These are phyloP conservation scores for Calonectria hongkongensis DNA, from an alignment of 2,329 filamentous ascomycete species.

Conservation along the genomic window DNA sequence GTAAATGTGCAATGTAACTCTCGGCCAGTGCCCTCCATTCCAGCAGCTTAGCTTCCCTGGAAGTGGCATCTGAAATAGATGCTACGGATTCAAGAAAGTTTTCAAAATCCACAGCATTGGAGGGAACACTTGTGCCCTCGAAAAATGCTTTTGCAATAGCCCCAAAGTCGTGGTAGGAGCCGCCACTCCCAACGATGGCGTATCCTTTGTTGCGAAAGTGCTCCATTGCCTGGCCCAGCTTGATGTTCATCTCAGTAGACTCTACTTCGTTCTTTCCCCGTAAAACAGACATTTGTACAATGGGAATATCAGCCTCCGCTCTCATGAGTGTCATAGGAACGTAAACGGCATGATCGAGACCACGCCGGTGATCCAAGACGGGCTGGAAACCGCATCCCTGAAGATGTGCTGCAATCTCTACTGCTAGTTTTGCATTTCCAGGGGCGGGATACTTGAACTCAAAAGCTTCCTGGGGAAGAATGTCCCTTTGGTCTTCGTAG, in stretches of 20 bases:
- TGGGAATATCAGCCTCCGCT: neutral
- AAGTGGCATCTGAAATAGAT: neutral
- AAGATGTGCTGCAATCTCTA: neutral
- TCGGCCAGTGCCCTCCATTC: neutral
- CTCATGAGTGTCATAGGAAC: constrained; percentile 12
- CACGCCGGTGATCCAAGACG: neutral
- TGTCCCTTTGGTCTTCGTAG: neutral
- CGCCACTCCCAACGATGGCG: neutral
- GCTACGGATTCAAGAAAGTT: constrained; percentile 6
- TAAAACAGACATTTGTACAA: neutral
- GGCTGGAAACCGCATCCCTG: neutral
- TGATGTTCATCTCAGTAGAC: neutral
- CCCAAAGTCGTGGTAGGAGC: constrained; percentile 12
- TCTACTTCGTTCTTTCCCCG: neutral
- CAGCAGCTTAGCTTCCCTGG: neutral
- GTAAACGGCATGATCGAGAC: neutral
- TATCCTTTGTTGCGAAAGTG: constrained; percentile 7
- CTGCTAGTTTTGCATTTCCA: neutral
- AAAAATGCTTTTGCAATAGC: neutral
- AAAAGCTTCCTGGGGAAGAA: constrained; percentile 10
- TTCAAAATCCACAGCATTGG: neutral
- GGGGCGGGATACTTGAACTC: constrained; percentile 6
- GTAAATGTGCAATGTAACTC: neutral
- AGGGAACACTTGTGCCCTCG: neutral
- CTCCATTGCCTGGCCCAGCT: constrained; percentile 9